Conservation (phyloP, 2,329 filamentous ascomycete genomes). For the Tolypocladium sp. region DNA sequence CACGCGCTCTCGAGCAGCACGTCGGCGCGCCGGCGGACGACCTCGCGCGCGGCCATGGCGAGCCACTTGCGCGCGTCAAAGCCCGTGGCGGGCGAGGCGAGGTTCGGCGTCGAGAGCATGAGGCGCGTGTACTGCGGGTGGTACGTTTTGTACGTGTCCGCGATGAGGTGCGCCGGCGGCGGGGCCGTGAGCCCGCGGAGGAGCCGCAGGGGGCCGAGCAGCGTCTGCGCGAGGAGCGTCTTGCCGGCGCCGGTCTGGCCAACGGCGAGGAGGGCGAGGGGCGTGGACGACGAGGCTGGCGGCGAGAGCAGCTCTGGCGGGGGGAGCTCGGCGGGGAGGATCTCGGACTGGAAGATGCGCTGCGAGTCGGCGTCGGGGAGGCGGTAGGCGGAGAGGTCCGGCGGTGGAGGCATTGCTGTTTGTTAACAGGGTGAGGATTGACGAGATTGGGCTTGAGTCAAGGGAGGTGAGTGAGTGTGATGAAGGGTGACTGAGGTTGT, state of each 20-base stretch:
- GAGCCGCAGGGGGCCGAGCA: slow-evolving; percentile 21
- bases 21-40: slow-evolving; percentile 19
- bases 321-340: slow-evolving; percentile 24
- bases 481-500: not conserved
- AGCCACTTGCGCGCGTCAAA: slow-evolving; percentile 36
- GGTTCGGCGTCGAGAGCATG: slow-evolving; percentile 17
- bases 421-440: not conserved
- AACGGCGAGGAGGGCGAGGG: slow-evolving; percentile 32
- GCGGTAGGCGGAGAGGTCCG: slow-evolving; percentile 19
- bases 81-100: slow-evolving; percentile 29
- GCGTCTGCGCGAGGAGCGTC: slow-evolving; percentile 29
- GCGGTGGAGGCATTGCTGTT: slow-evolving; percentile 9
- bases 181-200: not conserved
- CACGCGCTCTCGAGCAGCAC: slow-evolving; percentile 36
- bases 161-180: slow-evolving; percentile 30
- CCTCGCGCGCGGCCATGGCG: slow-evolving; percentile 24
- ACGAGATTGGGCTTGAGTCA: not conserved
- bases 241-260: slow-evolving; percentile 42
- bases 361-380: slow-evolving; percentile 19
- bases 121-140: slow-evolving; percentile 31
- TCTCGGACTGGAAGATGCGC: slow-evolving; percentile 19
- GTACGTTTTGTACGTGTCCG: slow-evolving; percentile 39
- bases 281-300: slow-evolving; percentile 5
- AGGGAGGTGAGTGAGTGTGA: not conserved
- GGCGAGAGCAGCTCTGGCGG: slow-evolving; percentile 1